These are phyloP conservation scores for Tympanopsis confertula DNA, from an alignment of 2,329 filamentous ascomycete genomes.

Conservation along the genomic window DNA sequence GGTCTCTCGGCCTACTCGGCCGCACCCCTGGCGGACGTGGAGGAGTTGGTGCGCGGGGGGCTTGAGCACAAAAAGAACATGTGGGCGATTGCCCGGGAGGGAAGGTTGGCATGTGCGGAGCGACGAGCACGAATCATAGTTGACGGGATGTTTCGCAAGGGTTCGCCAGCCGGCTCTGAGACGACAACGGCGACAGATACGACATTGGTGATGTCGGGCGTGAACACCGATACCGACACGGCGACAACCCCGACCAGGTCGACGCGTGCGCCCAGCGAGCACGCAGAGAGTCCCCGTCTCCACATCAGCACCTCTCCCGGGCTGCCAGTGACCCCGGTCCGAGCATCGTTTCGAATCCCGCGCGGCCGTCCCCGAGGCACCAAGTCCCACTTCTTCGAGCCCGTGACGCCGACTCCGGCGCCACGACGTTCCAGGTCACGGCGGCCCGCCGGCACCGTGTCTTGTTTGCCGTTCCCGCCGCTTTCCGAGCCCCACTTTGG, in stretches of 20 bases:
- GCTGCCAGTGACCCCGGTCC: neutral
- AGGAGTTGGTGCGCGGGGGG: neutral
- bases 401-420: constrained; percentile 4
- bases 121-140: too few relatives aligned
- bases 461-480: constrained; percentile 54
- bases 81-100: too few relatives aligned
- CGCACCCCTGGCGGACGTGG: neutral
- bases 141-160: too few relatives aligned
- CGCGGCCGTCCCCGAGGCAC: neutral
- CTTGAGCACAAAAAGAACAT: neutral
- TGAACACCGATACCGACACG: neutral
- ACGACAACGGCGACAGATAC: too few relatives aligned
- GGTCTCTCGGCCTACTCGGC: neutral
- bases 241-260: neutral
- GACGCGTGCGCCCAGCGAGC: neutral
- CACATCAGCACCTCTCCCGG: neutral
- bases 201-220: neutral
- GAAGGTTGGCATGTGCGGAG: neutral
- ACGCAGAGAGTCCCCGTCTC: neutral
- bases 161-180: too few relatives aligned
- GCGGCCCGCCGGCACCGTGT: constrained; percentile 20
- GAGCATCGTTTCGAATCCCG: neutral
- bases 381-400: neutral
- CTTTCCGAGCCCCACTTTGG: constrained; percentile 57
- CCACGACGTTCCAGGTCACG: constrained; percentile 2